Base-by-base conservation (phyloP, 2,329 filamentous ascomycete species). In the Pseudogymnoascus sp. region DNA sequence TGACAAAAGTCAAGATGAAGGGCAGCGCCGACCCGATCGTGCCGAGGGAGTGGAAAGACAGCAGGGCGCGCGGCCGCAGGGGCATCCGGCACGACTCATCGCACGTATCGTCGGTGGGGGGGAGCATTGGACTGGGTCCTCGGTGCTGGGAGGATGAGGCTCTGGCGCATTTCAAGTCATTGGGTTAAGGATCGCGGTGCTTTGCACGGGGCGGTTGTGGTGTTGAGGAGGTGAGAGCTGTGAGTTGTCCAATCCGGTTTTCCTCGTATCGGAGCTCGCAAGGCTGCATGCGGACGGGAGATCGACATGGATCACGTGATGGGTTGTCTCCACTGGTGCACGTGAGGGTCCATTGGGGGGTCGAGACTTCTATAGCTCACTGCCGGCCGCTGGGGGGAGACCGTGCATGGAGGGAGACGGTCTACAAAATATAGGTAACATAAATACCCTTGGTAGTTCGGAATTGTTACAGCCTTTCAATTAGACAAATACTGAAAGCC, bases 1-100 rank as follows among this genome's bases (percentile, higher is more conserved):
- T 71, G 67, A 84, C 68, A 75, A 93, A 93, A 39, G 90, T 90
- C 65, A 85, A 74, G 65, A 90, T 73, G 74, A 95, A 91, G 0
- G 90, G 90, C 3, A 83, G 74, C 8, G 84, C 51, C 4, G 23
- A 19, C 3, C 19, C 51, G 62, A 63, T 13, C 5, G 62, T 60
- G 51, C 28, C 51, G n/a, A 57, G 51, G 2, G 51, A 57, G 51
- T 57, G 25, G 51, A 57, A 57, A n/a, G 51, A 57, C 5, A 57
- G 6, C 51, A 57, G 51, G 51, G 28, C 51, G 51, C 28, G 51
- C 5, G 51, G 51, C 14, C n/a, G n/a, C 28, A 57, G 4, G 10
- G 51, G 51, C 51, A 57, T 57, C 14, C 51, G 8, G 51, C 51
- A 57, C 25, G 51, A 34, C 28, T 21, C 51, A 57, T 69, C 65